Percentiles rank a stretch among this genome's conserved stretches.
These are phyloP conservation scores for Lactarius indigo DNA, from an alignment of 768 basidiomycete genomes.

Conservation along the genomic window DNA sequence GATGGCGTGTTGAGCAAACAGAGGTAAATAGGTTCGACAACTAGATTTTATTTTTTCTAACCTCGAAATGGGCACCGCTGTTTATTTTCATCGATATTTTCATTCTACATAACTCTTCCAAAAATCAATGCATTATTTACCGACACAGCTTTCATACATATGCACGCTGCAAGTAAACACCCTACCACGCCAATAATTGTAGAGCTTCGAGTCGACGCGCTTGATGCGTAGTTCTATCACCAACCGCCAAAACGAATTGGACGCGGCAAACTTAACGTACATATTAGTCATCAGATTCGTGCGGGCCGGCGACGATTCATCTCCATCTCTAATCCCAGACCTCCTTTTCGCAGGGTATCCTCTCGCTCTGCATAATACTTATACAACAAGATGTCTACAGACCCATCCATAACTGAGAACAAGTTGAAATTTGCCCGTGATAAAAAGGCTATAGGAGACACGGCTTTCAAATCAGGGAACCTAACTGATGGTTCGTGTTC, in stretches of 20 bases:
- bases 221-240: too few relatives aligned
- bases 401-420: neutral
- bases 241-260: too few relatives aligned
- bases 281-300: neutral
- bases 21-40: neutral
- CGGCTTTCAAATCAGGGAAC: conserved; percentile 66
- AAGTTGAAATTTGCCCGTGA: conserved; percentile 31
- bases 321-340: neutral
- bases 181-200: neutral
- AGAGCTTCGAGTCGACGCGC: too few relatives aligned
- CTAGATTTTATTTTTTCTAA: too few relatives aligned
- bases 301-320: neutral
- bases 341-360: neutral
- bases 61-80: too few relatives aligned
- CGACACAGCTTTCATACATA: too few relatives aligned
- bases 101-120: neutral
- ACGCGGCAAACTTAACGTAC: too few relatives aligned
- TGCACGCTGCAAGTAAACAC: neutral
- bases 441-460: conserved; percentile 64
- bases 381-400: conserved; percentile 5
- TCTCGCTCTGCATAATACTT: neutral
- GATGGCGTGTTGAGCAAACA: neutral
- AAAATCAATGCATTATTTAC: neutral
- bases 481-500: conserved; percentile 47
- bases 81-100: neutral